Conservation (phyloP, 805 yeast genomes). For the Pachysolen tannophilus region DNA sequence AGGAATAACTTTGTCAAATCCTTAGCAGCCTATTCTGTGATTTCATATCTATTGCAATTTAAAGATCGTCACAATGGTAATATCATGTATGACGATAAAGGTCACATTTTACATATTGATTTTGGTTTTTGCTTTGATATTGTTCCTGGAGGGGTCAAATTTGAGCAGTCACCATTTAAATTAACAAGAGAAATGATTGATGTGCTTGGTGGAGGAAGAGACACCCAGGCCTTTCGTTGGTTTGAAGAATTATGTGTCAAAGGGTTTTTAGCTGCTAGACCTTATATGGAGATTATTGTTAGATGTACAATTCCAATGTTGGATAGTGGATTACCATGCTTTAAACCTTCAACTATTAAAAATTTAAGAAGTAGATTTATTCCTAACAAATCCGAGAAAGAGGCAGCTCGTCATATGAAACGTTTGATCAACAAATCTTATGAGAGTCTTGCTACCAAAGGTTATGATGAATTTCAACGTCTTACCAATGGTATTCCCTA, state of each 20-base stretch:
- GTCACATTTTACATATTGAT: conserved; percentile 93
- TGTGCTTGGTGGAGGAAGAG: conserved; percentile 87
- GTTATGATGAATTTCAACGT: conserved; percentile 96
- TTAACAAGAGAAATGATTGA: conserved; percentile 92
- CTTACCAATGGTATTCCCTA: conserved; percentile 96
- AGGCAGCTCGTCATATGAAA: conserved; percentile 74
- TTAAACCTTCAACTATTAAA: conserved; percentile 80
- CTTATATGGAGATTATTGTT: conserved; percentile 78
- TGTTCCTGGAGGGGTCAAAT: conserved; percentile 97
- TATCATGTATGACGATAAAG: conserved; percentile 91
- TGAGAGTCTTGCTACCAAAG: conserved; percentile 85
- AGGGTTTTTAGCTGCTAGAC: conserved; percentile 82
- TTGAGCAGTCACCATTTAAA: conserved; percentile 97
- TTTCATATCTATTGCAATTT: conserved; percentile 84
- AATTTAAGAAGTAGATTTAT: conserved; percentile 74
- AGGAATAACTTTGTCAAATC: conserved; percentile 90
- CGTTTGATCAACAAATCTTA: conserved; percentile 70
- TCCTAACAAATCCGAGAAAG: conserved; percentile 71
- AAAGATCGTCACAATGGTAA: conserved; percentile 98
- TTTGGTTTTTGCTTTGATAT: conserved; percentile 98
- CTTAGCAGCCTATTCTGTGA: conserved; percentile 88
- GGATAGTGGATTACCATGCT: conserved; percentile 93
- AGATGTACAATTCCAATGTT: conserved; percentile 88
- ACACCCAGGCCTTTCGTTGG: conserved; percentile 84
- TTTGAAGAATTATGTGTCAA: conserved; percentile 94